These are phyloP conservation scores for Colletotrichum sp. DNA, from an alignment of 2,329 filamentous ascomycete genomes.

Conservation along the genomic window DNA sequence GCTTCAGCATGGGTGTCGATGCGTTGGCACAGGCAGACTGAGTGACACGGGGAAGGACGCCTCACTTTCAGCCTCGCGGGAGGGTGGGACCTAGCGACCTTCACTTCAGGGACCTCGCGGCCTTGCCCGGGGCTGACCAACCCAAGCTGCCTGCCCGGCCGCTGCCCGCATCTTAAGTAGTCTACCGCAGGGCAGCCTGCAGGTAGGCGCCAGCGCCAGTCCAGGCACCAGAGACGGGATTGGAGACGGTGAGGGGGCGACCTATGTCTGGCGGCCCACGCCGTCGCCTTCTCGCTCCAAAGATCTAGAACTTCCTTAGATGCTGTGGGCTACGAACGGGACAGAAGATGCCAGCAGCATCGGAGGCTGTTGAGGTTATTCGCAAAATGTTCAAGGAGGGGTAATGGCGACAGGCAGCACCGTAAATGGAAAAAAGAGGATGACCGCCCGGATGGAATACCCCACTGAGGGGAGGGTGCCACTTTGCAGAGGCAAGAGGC, in stretches of 20 bases:
- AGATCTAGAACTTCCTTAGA: not conserved
- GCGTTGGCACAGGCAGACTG: not conserved
- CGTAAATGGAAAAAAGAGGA: not conserved
- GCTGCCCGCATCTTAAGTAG: not conserved
- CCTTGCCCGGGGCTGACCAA: not conserved
- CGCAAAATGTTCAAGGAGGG: not conserved
- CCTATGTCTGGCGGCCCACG: not conserved
- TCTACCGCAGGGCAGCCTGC: not conserved
- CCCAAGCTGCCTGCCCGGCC: not conserved
- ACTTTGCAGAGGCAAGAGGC: not conserved
- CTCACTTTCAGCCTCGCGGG: slow-evolving; percentile 3
- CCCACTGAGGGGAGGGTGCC: not conserved
- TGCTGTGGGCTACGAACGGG: not conserved
- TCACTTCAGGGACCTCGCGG: not conserved
- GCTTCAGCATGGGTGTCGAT: not conserved
- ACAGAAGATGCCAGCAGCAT: not conserved
- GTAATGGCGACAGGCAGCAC: not conserved
- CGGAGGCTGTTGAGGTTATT: not conserved
- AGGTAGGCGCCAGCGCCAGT: not conserved
- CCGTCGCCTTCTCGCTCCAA: not conserved
- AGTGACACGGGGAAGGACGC: not conserved
- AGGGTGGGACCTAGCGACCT: not conserved
- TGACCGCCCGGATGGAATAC: not conserved
- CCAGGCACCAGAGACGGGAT: not conserved
- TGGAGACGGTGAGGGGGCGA: not conserved